Conservation (phyloP, 768 basidiomycete species). For the Gymnopilus junonius region DNA sequence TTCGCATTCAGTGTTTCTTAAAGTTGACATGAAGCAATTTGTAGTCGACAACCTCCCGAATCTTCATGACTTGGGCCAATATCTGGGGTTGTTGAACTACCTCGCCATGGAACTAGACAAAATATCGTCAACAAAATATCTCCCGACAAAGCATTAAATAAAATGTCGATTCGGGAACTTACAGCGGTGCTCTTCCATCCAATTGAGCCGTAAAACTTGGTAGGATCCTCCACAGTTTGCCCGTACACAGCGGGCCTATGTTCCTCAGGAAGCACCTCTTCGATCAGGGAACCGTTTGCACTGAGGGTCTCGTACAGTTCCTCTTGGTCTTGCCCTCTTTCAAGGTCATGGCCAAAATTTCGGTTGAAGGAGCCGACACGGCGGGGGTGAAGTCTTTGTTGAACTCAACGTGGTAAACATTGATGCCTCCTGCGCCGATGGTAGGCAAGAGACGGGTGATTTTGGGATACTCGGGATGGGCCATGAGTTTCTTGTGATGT, state of each 20-base stretch:
- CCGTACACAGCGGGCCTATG: slow-evolving; percentile 16
- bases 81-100: not conserved
- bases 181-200: slow-evolving; percentile 22
- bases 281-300: slow-evolving; percentile 8
- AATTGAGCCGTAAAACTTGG: slow-evolving; percentile 10
- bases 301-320: slow-evolving; percentile 3
- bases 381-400: slow-evolving; percentile 9
- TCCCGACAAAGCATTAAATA: too few species aligned
- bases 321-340: slow-evolving; percentile 22
- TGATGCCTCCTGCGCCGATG: slow-evolving; percentile 5
- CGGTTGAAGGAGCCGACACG: slow-evolving; percentile 17
- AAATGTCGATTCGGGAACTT: slow-evolving; percentile 21
- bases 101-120: not conserved
- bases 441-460: slow-evolving; percentile 10
- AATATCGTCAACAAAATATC: not conserved
- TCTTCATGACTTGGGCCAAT: not conserved
- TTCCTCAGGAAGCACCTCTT: slow-evolving; percentile 3
- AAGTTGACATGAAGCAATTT: not conserved
- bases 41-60: not conserved
- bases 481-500: slow-evolving; percentile 18
- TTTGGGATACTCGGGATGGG: slow-evolving; percentile 14
- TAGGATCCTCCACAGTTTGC: slow-evolving; percentile 15
- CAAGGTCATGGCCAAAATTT: slow-evolving; percentile 15
- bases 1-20: not conserved
- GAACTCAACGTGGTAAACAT: slow-evolving; percentile 23